Evolutionary conservation across 2,329 filamentous ascomycete species (phyloP).

Genomic region (Penicillium psychrosexuale): DNA sequence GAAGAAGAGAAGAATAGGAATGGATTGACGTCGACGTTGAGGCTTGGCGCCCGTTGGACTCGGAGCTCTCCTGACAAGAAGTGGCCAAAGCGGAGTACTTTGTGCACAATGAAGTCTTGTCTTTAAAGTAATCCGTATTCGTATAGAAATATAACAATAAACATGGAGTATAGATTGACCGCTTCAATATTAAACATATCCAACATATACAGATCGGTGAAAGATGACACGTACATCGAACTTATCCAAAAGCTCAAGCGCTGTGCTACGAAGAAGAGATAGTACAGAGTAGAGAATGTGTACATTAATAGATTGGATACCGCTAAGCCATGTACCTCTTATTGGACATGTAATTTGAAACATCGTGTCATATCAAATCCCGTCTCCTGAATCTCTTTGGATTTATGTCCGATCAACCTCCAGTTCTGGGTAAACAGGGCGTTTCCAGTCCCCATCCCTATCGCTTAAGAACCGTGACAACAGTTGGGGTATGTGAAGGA

Average conservation of each 20-base stretch:
- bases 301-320: neutral
- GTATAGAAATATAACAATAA: neutral
- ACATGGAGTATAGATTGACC: neutral
- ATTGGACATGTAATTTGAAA: neutral
- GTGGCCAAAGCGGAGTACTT: neutral
- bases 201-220: neutral
- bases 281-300: neutral
- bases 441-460: conserved; percentile 18
- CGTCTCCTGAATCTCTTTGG: neutral
- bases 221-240: neutral
- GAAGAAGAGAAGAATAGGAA: neutral
- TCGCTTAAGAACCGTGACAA: conserved; percentile 16
- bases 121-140: too few relatives aligned
- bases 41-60: neutral
- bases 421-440: conserved; percentile 22
- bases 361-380: neutral
- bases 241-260: neutral
- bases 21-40: neutral
- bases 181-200: neutral
- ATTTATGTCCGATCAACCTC: neutral
- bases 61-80: neutral
- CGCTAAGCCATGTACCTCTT: neutral
- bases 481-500: conserved; percentile 18
- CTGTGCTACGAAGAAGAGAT: neutral
- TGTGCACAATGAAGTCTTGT: neutral